Base-by-base conservation (phyloP, 768 basidiomycete genomes). In the Wakefieldia striispora region DNA sequence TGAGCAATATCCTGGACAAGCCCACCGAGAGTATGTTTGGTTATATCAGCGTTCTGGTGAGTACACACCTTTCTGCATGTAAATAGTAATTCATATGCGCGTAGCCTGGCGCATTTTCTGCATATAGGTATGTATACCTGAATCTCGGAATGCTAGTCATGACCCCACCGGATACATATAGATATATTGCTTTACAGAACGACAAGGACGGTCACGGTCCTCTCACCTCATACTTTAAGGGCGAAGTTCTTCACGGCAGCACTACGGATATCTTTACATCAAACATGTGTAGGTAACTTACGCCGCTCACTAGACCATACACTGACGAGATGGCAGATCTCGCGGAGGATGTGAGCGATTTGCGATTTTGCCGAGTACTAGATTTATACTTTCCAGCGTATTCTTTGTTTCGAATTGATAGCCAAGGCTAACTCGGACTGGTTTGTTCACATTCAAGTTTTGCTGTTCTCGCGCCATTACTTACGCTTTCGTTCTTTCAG, bases 161-260 rank as follows among this genome's bases (percentile, higher is more conserved):
- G 19, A 52, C 44, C 40, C 45, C 26, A 53, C 44, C 40, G 29
- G 8, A 44, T 24, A 13, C 34, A 7, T 38, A 26, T 52, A 82
- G 85, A 42, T 89, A 92, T 65, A 92, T 94, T 59, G 94, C 93
- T 0, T 65, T 97, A 49, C 88, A 90, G 66, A 97, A 97, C 58
- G 81, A 94, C 60, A 80, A 81, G 54, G 70, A 74, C 17, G 95
- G 94, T 0, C 73, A 79, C 20, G 95, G 95, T 0, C 95, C 95
- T 6, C 72, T 98, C 4, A 89, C 92, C 13, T 94, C 95, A 14
- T 99, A 99, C 67, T 99, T 99, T 77, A 90, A 97, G 65, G 97
- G 97, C 9, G 97, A 99, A 65, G 78, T 87, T 19, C 68, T 91
- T 21, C 84, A 88, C 56, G 91, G 89, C 10, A 79, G 83, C 24